Conservation (phyloP, 768 basidiomycete genomes). For the Postia placenta region DNA sequence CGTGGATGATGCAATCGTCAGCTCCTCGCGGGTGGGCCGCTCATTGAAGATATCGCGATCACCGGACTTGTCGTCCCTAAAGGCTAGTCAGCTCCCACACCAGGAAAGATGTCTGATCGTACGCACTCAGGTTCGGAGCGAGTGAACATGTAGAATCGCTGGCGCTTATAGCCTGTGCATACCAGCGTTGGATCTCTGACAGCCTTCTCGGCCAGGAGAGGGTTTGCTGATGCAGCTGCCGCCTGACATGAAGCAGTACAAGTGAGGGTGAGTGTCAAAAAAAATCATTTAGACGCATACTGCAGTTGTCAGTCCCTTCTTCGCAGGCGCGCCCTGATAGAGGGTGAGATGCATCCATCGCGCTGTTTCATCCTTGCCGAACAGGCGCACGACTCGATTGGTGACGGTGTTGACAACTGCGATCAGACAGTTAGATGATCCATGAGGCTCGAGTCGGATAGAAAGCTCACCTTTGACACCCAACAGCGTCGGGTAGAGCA, state of each 20-base stretch:
- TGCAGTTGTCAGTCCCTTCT: conserved; percentile 78
- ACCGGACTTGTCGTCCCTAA: conserved; percentile 75
- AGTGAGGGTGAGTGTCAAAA: conserved; percentile 7
- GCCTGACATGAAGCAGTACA: conserved; percentile 40
- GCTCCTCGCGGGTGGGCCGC: conserved; percentile 93
- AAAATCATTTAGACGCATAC: conserved; percentile 33
- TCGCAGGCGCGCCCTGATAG: conserved; percentile 92
- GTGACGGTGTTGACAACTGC: conserved; percentile 92
- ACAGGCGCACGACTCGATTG: conserved; percentile 80
- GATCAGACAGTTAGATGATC: background rate
- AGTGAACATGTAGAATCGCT: conserved; percentile 93
- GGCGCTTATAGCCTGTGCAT: conserved; percentile 89
- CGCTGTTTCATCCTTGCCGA: conserved; percentile 93
- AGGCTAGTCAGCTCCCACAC: background rate
- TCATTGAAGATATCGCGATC: conserved; percentile 99
- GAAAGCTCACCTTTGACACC: conserved; percentile 81
- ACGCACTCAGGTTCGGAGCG: conserved; percentile 85
- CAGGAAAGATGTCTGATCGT: background rate
- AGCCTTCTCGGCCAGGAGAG: conserved; percentile 82
- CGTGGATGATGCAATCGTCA: conserved; percentile 70
- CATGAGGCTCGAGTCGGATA: background rate
- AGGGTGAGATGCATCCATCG: conserved; percentile 84
- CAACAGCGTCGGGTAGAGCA: conserved; percentile 88
- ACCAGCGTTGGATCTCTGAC: conserved; percentile 87
- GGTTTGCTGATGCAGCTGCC: conserved; percentile 95